Conservation (phyloP, 148 eudicot species). For the Amaranthus cruentus region DNA sequence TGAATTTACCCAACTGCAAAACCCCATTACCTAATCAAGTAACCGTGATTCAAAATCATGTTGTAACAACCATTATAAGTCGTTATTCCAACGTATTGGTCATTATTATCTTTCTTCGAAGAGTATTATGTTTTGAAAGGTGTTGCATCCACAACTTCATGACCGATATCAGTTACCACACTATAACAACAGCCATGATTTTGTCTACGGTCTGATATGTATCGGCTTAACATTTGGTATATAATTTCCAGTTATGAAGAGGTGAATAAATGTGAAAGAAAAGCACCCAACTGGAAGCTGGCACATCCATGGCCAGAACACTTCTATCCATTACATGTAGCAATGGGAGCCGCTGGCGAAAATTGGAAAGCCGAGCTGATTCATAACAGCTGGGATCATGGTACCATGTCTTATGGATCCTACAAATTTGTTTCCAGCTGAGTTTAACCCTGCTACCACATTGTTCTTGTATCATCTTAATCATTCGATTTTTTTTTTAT, state of each 20-base stretch:
- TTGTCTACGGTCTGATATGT: neutral
- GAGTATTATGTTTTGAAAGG: too few relatives aligned
- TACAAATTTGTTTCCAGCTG: conserved; percentile 48
- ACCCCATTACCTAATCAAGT: too few relatives aligned
- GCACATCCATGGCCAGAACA: conserved; percentile 86
- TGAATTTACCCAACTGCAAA: too few relatives aligned
- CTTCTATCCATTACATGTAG: conserved; percentile 78
- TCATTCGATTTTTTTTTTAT: too few relatives aligned
- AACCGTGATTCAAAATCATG: too few relatives aligned
- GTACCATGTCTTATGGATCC: conserved; percentile 67
- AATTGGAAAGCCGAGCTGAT: conserved; percentile 62
- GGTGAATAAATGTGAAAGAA: conserved; percentile 50
- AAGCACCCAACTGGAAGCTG: conserved; percentile 62
- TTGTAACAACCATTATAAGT: too few relatives aligned
- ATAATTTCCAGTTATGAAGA: conserved; percentile 44
- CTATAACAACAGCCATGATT: neutral
- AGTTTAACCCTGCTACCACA: neutral
- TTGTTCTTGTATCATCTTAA: neutral
- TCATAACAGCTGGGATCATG: conserved; percentile 64
- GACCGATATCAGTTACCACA: too few relatives aligned
- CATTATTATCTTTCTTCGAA: too few relatives aligned
- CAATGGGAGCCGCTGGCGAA: conserved; percentile 75
- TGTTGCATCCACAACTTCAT: too few relatives aligned
- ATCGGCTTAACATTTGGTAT: neutral
- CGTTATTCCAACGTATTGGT: too few relatives aligned